Percentiles rank a stretch among this genome's conserved stretches.
Evolutionary conservation across 1,284 basidiomycete species (phyloP).

Genomic region (Porogramme epimiltina): DNA sequence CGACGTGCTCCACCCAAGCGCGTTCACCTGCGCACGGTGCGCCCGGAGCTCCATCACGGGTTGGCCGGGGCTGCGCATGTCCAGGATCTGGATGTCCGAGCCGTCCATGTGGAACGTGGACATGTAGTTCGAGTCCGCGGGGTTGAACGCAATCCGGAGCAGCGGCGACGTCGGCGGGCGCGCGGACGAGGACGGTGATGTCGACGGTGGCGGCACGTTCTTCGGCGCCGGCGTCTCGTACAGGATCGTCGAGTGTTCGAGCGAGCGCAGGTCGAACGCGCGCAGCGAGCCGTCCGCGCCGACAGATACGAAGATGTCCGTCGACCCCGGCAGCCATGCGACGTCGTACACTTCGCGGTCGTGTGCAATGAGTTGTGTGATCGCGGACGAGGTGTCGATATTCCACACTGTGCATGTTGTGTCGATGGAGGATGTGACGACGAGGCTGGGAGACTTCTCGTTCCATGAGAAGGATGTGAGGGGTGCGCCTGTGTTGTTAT

Average conservation of each 20-base stretch:
- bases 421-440: constrained; percentile 96
- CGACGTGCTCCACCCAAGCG: constrained; percentile 85
- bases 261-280: constrained; percentile 93
- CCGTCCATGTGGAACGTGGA: constrained; percentile 94
- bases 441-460: constrained; percentile 80
- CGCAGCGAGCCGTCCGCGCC: constrained; percentile 96
- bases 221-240: constrained; percentile 92
- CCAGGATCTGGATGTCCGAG: constrained; percentile 84
- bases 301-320: constrained; percentile 97
- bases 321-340: constrained; percentile 97
- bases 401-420: constrained; percentile 98
- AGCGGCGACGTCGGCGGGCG: constrained; percentile 81
- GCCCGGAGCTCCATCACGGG: constrained; percentile 89
- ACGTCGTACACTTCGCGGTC: constrained; percentile 98
- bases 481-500: constrained; percentile 81
- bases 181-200: constrained; percentile 58
- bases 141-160: constrained; percentile 85
- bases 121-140: constrained; percentile 87
- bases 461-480: constrained; percentile 97
- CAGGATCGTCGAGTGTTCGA: constrained; percentile 98
- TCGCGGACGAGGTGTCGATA: constrained; percentile 91
- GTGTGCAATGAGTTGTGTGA: constrained; percentile 98
- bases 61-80: constrained; percentile 92
- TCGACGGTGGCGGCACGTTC: constrained; percentile 53
- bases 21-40: constrained; percentile 78